Evolutionary conservation across 2,329 filamentous ascomycete species (phyloP).

Genomic region (Stemphylium beticola): DNA sequence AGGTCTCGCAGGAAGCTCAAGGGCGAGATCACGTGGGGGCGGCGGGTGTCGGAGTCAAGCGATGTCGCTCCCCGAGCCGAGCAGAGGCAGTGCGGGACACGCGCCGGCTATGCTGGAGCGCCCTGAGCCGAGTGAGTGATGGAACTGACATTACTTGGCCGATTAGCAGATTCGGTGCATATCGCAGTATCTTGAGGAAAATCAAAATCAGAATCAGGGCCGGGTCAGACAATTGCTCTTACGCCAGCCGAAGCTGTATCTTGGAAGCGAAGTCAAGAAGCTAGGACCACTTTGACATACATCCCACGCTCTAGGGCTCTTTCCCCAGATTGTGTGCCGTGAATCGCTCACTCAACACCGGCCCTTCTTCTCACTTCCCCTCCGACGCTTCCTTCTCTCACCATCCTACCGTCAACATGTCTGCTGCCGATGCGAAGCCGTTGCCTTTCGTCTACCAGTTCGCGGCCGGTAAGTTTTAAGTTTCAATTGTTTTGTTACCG

Average conservation of each 20-base stretch:
- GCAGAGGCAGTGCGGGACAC: conserved; percentile 1
- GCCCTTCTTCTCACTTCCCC: conserved; percentile 21
- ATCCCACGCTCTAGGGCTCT: conserved; percentile 34
- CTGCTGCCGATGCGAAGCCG: conserved; percentile 66
- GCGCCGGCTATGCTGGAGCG: conserved; percentile 1
- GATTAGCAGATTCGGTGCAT: not conserved
- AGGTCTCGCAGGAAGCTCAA: conserved; percentile 4
- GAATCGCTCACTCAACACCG: conserved; percentile 18
- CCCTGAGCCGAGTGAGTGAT: conserved; percentile 3
- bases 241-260: conserved; percentile 18
- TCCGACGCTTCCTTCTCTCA: conserved; percentile 5
- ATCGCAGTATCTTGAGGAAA: not conserved
- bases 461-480: conserved; percentile 75
- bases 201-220: conserved; percentile 1
- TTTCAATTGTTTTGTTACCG: conserved; percentile 39
- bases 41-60: not conserved
- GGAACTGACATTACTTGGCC: conserved; percentile 9
- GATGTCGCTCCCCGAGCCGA: conserved; percentile 2
- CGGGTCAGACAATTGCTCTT: conserved; percentile 19
- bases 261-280: conserved; percentile 21
- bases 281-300: conserved; percentile 25
- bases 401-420: conserved; percentile 47
- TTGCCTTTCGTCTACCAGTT: conserved; percentile 96
- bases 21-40: conserved; percentile 18
- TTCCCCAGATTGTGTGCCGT: conserved; percentile 40